Evolutionary conservation across 2,329 filamentous ascomycete species (phyloP).

Genomic region (Knufia petricola): DNA sequence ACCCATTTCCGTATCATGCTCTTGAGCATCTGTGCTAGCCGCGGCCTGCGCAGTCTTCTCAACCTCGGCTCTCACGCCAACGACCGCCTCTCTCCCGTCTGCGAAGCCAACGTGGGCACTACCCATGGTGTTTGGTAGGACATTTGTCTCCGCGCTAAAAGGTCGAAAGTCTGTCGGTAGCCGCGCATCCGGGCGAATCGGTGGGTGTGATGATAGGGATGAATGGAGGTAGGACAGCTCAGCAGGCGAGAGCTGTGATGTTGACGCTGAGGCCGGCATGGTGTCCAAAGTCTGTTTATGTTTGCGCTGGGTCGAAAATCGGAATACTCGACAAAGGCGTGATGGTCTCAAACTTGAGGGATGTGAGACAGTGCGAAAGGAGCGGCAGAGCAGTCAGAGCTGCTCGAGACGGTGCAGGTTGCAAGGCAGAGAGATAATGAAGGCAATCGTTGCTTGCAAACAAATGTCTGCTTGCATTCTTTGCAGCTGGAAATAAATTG

Average conservation of each 20-base stretch:
- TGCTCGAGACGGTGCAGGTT: not conserved
- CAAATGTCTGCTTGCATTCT: not conserved
- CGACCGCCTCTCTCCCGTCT: conserved; percentile 90
- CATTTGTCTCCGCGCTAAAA: conserved; percentile 77
- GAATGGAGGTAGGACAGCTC: conserved; percentile 92
- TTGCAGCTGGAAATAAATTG: too few relatives aligned
- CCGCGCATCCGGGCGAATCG: conserved; percentile 83
- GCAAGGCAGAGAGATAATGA: too few relatives aligned
- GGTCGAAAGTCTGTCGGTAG: conserved; percentile 75
- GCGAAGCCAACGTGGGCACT: conserved; percentile 89
- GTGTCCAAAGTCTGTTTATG: not conserved
- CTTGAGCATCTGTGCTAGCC: conserved; percentile 8
- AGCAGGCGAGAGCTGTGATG: conserved; percentile 60
- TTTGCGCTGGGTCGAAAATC: not conserved
- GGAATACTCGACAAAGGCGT: too few relatives aligned
- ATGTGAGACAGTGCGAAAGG: not conserved
- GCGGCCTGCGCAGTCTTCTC: conserved; percentile 54
- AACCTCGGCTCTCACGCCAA: conserved; percentile 91
- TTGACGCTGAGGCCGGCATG: conserved; percentile 3
- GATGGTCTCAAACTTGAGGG: too few relatives aligned
- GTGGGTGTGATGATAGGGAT: conserved; percentile 69
- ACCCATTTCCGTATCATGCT: conserved; percentile 23
- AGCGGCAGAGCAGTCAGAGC: not conserved
- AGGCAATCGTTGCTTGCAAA: too few relatives aligned
- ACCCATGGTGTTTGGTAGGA: conserved; percentile 81